Evolutionary conservation across 2,329 filamentous ascomycete species (phyloP).

Genomic region (Knufia petricola): DNA sequence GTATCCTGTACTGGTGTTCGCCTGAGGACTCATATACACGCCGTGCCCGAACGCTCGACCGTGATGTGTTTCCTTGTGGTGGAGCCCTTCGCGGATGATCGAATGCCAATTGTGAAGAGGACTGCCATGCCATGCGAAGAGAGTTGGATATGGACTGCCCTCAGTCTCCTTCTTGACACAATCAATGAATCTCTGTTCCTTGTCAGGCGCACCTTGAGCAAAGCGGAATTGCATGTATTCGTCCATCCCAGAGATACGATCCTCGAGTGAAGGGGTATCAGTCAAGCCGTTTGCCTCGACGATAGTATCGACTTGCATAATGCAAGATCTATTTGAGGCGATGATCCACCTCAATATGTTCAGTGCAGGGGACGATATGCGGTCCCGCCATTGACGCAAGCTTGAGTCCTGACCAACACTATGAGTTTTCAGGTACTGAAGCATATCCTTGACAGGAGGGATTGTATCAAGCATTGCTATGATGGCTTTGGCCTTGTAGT

Average conservation of each 20-base stretch:
- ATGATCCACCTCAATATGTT: slow-evolving; percentile 76
- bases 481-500: slow-evolving; percentile 27
- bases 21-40: slow-evolving; percentile 64
- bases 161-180: slow-evolving; percentile 44
- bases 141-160: slow-evolving; percentile 49
- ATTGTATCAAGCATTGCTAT: slow-evolving; percentile 31
- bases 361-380: slow-evolving; percentile 56
- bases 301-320: slow-evolving; percentile 58
- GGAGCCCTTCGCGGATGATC: slow-evolving; percentile 72
- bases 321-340: slow-evolving; percentile 78
- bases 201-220: slow-evolving; percentile 78
- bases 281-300: slow-evolving; percentile 15
- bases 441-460: slow-evolving; percentile 33
- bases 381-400: slow-evolving; percentile 46
- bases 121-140: slow-evolving; percentile 86
- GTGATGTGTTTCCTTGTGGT: slow-evolving; percentile 54
- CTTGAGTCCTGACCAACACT: slow-evolving; percentile 29
- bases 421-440: slow-evolving; percentile 34
- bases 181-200: slow-evolving; percentile 63
- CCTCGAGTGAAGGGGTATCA: slow-evolving; percentile 25
- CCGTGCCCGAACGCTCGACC: slow-evolving; percentile 69
- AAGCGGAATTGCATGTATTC: slow-evolving; percentile 75
- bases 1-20: slow-evolving; percentile 49
- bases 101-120: slow-evolving; percentile 72
- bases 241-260: slow-evolving; percentile 54